These are phyloP conservation scores for Agaricus subrufescens DNA, from an alignment of 768 basidiomycete species.

Conservation along the genomic window DNA sequence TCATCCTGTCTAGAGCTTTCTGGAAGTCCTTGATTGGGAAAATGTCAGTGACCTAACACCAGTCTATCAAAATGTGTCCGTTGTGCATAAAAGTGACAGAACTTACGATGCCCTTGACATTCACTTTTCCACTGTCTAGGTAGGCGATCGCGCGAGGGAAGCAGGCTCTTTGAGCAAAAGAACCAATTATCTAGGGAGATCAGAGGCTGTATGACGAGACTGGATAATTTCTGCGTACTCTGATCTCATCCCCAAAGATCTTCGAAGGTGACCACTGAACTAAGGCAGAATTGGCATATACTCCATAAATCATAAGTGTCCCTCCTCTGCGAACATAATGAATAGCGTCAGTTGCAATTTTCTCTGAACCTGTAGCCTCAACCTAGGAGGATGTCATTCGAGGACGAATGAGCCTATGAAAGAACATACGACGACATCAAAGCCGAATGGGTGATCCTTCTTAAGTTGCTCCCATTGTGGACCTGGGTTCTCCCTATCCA, in stretches of 20 bases:
- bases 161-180: constrained; percentile 84
- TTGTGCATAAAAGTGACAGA: background rate
- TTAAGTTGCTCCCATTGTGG: constrained; percentile 79
- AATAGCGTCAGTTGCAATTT: constrained; percentile 83
- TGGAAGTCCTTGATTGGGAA: constrained; percentile 66
- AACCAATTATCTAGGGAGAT: constrained; percentile 69
- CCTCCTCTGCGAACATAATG: constrained; percentile 85
- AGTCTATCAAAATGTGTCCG: background rate
- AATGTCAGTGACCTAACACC: constrained; percentile 36
- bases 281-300: constrained; percentile 79
- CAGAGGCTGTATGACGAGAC: background rate
- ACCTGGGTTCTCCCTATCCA: constrained; percentile 71
- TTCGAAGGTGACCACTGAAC: constrained; percentile 87
- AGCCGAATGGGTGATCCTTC: constrained; percentile 80
- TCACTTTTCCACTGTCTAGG: constrained; percentile 85
- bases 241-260: constrained; percentile 68
- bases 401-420: background rate
- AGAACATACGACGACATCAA: constrained; percentile 62
- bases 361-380: constrained; percentile 72
- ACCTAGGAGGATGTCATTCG: background rate
- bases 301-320: constrained; percentile 85
- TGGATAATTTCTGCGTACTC: constrained; percentile 19
- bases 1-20: constrained; percentile 65
- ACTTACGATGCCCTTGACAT: constrained; percentile 61
- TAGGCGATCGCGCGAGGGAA: constrained; percentile 91